Evolutionary conservation across 2,329 filamentous ascomycete species (phyloP), one percentile per base, ranked within the genome.

Genomic region (Hypoxylon sp.): DNA sequence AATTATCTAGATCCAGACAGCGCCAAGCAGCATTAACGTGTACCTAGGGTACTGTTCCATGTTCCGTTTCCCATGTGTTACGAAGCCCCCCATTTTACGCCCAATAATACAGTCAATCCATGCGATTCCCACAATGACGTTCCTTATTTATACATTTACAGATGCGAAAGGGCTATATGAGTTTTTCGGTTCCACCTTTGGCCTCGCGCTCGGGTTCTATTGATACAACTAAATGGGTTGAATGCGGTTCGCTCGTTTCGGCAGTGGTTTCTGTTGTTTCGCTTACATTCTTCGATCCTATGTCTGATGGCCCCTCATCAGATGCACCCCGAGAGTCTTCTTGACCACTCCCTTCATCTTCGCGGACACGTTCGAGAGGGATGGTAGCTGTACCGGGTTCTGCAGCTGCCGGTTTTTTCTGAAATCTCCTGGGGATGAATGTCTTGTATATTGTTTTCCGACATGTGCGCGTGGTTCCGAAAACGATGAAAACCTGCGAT

Each of bases 401-500:
- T 33, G 14, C 13, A 6, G 62, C 31, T 17, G 37, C 26, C 31
- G 63, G 22, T 3, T 61, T 37, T 24, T 55, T 54, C 22, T 70
- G 72, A 31, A 75, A 70, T 17, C 31, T 59, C 13, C 62, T 71
- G 8, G 73, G 74, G 3, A 75, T 26, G 31, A 75, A 71, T 2
- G 44, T 64, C 4, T 48, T 33, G 37, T 72, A 71, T 33, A 76
- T 62, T 0, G 66, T 70, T 33, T 63, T 64, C 44, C 66, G 64
- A 24, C 72, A 75, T 24, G 66, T 72, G 13, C 65, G 65, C 3
- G 74, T 75, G 6, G 74, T 75, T 8, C 74, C 74, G 37, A 75
- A 76, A 5, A 75, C 74, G 14, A 76, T 47, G 54, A 76, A 74
- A 2, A 71, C 67, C 74, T 76, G 3, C 0, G 14, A 26, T 0